Base-by-base conservation (phyloP, 176 grass and related monocot genomes). In the Paspalum vaginatum region DNA sequence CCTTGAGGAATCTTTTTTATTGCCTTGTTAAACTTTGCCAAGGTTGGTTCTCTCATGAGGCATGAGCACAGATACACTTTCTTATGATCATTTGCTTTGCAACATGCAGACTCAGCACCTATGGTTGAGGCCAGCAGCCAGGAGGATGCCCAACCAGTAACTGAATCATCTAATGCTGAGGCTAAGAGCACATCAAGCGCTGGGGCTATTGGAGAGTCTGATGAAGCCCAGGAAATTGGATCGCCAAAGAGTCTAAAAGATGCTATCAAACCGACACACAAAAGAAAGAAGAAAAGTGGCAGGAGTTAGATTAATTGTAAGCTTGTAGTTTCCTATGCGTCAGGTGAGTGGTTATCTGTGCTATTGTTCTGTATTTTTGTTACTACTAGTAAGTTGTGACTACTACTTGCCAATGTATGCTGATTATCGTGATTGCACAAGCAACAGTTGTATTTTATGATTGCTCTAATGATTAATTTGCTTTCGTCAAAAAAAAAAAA, bases 241-340 rank as follows among this genome's bases (percentile, higher is more conserved):
- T 83, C 76, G 0, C 81, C 96, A 17, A 93, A 98, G 84, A 95
- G 79, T 85, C 88, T 98, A 86, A 91, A 88, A 75, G 96, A 91
- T 70, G 88, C 92, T 13, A 85, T 99, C 65, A 99, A 99, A 85
- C 86, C 88, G 42, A 95, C 88, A 89, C 65, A 86, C 84, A 92
- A 69, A 86, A 91, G 84, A 75, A 95, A 89, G 78, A 93, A 91
- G 54, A 76, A 78, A 25, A 66, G 65, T 74, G 65, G 43, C 9
- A 85, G 43, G 43, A 82, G 78, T 55, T 85, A 85, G 57, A 57
- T 81, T 76, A 64, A 61, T 50, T 71, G 16, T 47, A 72, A 58
- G 11, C 41, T 27, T 81, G 65, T 72, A 77, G 43, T 51, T 65
- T 58, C 8, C 8, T 21, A 57, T 45, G 26, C 17, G 71, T 65